These are phyloP conservation scores for Backusella sp. DNA, from an alignment of 192 early-diverging fungal species.

Conservation along the genomic window DNA sequence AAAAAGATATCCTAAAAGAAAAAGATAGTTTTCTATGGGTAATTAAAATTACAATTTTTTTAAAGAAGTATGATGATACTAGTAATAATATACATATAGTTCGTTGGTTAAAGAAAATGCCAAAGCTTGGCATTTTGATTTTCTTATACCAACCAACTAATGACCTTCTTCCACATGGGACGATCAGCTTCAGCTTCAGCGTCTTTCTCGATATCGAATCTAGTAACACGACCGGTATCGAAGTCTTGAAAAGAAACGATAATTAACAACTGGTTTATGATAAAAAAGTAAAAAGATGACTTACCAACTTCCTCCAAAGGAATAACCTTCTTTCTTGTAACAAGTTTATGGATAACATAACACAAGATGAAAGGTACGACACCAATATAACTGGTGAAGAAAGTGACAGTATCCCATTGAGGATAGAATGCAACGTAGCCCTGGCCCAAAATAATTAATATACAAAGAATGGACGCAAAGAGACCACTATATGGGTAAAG, in stretches of 20 bases:
- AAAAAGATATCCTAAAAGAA: background rate
- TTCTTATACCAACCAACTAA: background rate
- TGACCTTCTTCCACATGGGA: background rate
- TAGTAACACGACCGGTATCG: constrained; percentile 22
- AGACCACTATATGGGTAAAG: constrained; percentile 67
- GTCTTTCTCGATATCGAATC: constrained; percentile 13
- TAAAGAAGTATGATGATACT: background rate
- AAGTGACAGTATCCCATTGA: constrained; percentile 46
- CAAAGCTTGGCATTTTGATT: background rate
- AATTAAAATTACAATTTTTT: background rate
- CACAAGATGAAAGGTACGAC: constrained; percentile 58
- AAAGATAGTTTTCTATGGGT: background rate
- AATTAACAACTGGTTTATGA: background rate
- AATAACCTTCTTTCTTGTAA: constrained; percentile 57
- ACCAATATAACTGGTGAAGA: constrained; percentile 59
- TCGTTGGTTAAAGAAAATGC: background rate
- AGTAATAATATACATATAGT: background rate
- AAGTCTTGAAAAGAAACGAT: constrained; percentile 1
- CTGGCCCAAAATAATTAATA: constrained; percentile 61
- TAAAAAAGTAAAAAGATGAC: background rate
- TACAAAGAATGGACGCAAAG: constrained; percentile 57
- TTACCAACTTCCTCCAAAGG: constrained; percentile 56
- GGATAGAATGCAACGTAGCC: constrained; percentile 51
- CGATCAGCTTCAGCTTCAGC: constrained; percentile 11
- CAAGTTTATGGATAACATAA: constrained; percentile 59